Conservation (phyloP, 371 early-diverging fungal genomes). For the Coemansia sp. region DNA sequence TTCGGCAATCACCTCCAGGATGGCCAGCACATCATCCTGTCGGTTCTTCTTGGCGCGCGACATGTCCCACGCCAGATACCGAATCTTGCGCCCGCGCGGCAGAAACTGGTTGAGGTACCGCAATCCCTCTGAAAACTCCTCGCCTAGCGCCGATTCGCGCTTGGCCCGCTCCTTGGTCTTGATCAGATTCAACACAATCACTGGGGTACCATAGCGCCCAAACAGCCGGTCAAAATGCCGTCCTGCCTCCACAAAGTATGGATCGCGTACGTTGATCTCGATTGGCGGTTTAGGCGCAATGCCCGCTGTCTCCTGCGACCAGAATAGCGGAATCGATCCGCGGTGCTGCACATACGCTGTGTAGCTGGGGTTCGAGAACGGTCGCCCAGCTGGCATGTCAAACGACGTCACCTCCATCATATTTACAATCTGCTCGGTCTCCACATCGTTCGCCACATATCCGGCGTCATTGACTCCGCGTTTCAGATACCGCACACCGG, state of each 20-base stretch:
- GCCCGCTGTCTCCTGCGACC: slow-evolving; percentile 90
- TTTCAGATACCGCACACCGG: slow-evolving; percentile 96
- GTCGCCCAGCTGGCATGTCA: slow-evolving; percentile 51
- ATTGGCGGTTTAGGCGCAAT: slow-evolving; percentile 97
- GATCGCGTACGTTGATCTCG: slow-evolving; percentile 84
- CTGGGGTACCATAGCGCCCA: slow-evolving; percentile 81
- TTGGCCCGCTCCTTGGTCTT: slow-evolving; percentile 89
- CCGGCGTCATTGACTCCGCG: slow-evolving; percentile 94
- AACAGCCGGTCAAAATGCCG: slow-evolving; percentile 92
- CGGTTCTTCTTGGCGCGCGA: slow-evolving; percentile 89
- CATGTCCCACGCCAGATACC: slow-evolving; percentile 97
- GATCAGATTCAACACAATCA: slow-evolving; percentile 89
- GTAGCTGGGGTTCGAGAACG: slow-evolving; percentile 67
- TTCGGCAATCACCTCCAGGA: slow-evolving; percentile 85
- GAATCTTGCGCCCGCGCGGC: slow-evolving; percentile 74
- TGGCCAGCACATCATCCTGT: slow-evolving; percentile 87
- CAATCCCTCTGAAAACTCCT: slow-evolving; percentile 81
- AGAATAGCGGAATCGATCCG: slow-evolving; percentile 93
- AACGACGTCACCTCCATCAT: slow-evolving; percentile 88
- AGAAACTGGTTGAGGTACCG: slow-evolving; percentile 87
- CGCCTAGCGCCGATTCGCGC: slow-evolving; percentile 83
- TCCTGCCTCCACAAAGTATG: slow-evolving; percentile 88
- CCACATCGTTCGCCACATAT: slow-evolving; percentile 98
- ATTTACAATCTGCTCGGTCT: slow-evolving; percentile 97
- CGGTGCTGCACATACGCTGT: slow-evolving; percentile 95